Evolutionary conservation across 371 early-diverging fungal species (phyloP).

Genomic region (Mortierella sp.): DNA sequence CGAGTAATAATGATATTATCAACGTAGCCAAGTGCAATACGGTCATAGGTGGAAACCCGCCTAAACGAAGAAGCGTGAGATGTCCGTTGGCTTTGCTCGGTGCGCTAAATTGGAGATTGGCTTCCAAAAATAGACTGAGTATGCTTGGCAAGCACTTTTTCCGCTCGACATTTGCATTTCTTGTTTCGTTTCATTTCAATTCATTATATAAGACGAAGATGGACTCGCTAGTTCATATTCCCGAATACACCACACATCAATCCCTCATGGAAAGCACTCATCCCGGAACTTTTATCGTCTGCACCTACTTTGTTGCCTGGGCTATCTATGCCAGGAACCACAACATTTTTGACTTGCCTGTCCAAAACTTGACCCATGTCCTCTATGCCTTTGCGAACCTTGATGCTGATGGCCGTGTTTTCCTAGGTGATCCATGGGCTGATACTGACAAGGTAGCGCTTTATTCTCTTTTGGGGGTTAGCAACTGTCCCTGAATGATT

Average conservation of each 20-base stretch:
- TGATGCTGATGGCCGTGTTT: slow-evolving; percentile 71
- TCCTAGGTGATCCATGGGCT: slow-evolving; percentile 82
- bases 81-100: no score
- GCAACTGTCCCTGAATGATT: background rate
- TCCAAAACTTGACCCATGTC: slow-evolving; percentile 80
- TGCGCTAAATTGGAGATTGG: background rate
- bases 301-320: slow-evolving; percentile 74
- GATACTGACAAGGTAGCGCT: slow-evolving; percentile 76
- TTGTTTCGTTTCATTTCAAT: slow-evolving; percentile 5
- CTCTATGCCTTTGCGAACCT: slow-evolving; percentile 93
- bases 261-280: slow-evolving; percentile 22
- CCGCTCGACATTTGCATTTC: background rate
- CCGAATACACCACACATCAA: slow-evolving; percentile 26
- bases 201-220: background rate
- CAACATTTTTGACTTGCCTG: slow-evolving; percentile 74
- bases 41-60: no score
- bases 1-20: no score
- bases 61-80: no score
- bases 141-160: background rate
- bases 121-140: slow-evolving; percentile 6
- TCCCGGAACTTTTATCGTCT: slow-evolving; percentile 52
- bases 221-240: slow-evolving; percentile 22
- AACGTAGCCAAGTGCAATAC: no score
- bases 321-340: slow-evolving; percentile 81
- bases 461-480: background rate